Conservation (phyloP, 768 basidiomycete genomes). For the Mycena sanguinolenta region DNA sequence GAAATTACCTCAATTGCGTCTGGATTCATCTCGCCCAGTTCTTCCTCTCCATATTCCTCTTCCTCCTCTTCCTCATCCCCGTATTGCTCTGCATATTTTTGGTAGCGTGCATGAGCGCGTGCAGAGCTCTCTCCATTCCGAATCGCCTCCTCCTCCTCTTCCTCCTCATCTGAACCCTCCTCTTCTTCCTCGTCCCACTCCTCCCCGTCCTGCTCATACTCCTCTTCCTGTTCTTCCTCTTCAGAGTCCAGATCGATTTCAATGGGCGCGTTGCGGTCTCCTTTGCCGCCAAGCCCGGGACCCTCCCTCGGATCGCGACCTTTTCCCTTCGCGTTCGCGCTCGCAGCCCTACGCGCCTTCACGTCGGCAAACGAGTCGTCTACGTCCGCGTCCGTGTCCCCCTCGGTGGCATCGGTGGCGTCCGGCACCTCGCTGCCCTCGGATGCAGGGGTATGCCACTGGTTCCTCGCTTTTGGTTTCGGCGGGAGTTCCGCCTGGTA, state of each 20-base stretch:
- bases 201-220: conserved; percentile 41
- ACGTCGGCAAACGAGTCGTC: conserved; percentile 69
- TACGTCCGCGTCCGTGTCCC: conserved; percentile 47
- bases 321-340: conserved; percentile 63
- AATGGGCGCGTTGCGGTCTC: conserved; percentile 58
- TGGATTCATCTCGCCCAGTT: conserved; percentile 34
- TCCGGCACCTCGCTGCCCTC: conserved; percentile 36
- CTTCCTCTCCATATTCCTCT: conserved; percentile 39
- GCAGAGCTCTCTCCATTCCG: conserved; percentile 44
- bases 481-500: conserved; percentile 52
- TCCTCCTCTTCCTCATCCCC: conserved; percentile 36
- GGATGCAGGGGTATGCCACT: conserved; percentile 36
- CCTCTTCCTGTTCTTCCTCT: conserved; percentile 46
- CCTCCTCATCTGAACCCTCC: conserved; percentile 39
- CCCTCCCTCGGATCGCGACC: conserved; percentile 73
- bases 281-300: conserved; percentile 60
- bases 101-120: conserved; percentile 41
- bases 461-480: conserved; percentile 31
- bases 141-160: conserved; percentile 45
- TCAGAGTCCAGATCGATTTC: conserved; percentile 58
- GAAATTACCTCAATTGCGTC: conserved; percentile 42
- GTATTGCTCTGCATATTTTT: conserved; percentile 33
- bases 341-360: conserved; percentile 56
- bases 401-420: conserved; percentile 35
- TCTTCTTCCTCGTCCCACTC: conserved; percentile 43